phyloP scores from a whole-genome alignment of 805 yeast species.

The Saccharomycopsis microspora region DNA sequence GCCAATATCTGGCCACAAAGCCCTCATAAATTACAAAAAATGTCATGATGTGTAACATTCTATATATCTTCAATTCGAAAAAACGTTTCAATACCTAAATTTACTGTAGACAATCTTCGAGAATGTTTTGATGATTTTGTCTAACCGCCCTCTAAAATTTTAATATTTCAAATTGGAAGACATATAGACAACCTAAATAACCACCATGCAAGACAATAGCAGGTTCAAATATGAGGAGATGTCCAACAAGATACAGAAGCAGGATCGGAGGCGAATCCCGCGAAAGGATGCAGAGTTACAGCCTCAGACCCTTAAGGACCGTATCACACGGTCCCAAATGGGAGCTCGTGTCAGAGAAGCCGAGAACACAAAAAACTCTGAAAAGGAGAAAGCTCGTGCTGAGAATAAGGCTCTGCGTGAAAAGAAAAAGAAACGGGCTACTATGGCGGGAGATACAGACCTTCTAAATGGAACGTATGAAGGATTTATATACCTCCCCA shows the following conservation, averaged over 20 bases:
- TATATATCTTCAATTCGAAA: too few relatives aligned
- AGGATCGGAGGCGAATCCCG: conserved; percentile 39
- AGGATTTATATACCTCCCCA: conserved; percentile 51
- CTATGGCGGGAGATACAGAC: conserved; percentile 20
- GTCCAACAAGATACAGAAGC: conserved; percentile 63
- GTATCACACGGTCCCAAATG: conserved; percentile 57
- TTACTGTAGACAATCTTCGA: too few relatives aligned
- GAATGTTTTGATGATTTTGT: too few relatives aligned
- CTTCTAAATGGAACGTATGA: conserved; percentile 28
- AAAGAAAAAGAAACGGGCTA: conserved; percentile 16
- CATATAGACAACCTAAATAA: too few relatives aligned
- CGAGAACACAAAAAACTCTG: conserved; percentile 15
- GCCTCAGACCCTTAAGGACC: conserved; percentile 67
- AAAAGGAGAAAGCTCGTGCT: conserved; percentile 17
- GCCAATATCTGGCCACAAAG: too few relatives aligned
- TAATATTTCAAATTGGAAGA: too few relatives aligned
- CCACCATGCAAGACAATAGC: neutral
- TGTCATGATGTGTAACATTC: too few relatives aligned
- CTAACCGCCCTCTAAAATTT: too few relatives aligned
- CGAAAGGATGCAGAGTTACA: conserved; percentile 37
- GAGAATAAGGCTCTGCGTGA: conserved; percentile 17
- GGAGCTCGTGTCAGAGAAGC: conserved; percentile 34
- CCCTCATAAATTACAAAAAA: too few relatives aligned
- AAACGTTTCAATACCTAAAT: too few relatives aligned
- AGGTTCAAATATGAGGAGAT: conserved; percentile 54